Percentiles rank a stretch among this genome's conserved stretches.
Conservation (phyloP, 179 eudicot species). For the Dionaea muscipula region DNA sequence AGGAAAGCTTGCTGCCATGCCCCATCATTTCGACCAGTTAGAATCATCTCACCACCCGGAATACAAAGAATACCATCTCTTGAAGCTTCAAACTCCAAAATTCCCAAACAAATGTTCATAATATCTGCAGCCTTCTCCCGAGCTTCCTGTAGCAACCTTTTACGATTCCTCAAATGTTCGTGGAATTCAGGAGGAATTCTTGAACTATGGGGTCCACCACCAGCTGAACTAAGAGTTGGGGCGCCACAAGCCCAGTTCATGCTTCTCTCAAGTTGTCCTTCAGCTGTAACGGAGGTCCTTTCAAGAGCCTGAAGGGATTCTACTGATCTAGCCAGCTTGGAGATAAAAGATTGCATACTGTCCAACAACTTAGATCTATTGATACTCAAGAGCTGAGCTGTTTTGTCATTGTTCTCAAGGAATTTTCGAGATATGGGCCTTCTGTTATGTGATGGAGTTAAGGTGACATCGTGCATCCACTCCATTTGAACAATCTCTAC, state of each 20-base stretch:
- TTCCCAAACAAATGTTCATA: slow-evolving; percentile 52
- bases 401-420: slow-evolving; percentile 52
- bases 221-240: slow-evolving; percentile 40
- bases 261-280: slow-evolving; percentile 98
- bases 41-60: slow-evolving; percentile 38
- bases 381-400: slow-evolving; percentile 44
- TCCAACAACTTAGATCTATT: slow-evolving; percentile 73
- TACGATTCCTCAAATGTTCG: slow-evolving; percentile 66
- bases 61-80: slow-evolving; percentile 68
- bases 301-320: slow-evolving; percentile 78
- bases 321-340: slow-evolving; percentile 55
- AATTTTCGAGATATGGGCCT: slow-evolving; percentile 51
- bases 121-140: slow-evolving; percentile 66
- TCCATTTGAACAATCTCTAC: slow-evolving; percentile 82
- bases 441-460: slow-evolving; percentile 42
- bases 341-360: slow-evolving; percentile 53
- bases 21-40: slow-evolving; percentile 54
- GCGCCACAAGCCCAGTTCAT: slow-evolving; percentile 99
- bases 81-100: slow-evolving; percentile 92
- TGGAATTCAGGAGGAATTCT: slow-evolving; percentile 89
- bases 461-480: slow-evolving; percentile 68
- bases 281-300: slow-evolving; percentile 64
- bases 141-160: slow-evolving; percentile 55
- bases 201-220: slow-evolving; percentile 31
- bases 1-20: slow-evolving; percentile 83